phyloP scores from a whole-genome alignment of 2,329 filamentous ascomycete genomes.

The Microcyclospora pomicola region DNA sequence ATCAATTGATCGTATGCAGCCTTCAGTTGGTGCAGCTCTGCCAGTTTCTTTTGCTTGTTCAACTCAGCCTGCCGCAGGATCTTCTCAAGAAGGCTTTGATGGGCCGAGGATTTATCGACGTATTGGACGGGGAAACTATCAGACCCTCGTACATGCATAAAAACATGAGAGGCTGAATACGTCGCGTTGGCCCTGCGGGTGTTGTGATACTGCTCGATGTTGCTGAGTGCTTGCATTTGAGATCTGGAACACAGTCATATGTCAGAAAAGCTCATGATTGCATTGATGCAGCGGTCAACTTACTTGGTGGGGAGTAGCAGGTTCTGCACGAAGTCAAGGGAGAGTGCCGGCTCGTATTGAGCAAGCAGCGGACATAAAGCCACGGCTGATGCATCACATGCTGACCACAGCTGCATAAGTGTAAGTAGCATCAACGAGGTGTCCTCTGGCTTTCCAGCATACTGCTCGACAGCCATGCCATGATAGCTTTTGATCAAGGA shows the following conservation, averaged over 20 bases:
- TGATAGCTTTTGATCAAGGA: constrained; percentile 9
- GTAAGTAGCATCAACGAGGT: constrained; percentile 41
- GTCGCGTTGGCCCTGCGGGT: constrained; percentile 20
- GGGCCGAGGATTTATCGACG: constrained; percentile 22
- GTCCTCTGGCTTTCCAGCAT: constrained; percentile 33
- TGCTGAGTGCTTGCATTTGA: too few relatives aligned
- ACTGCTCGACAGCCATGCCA: constrained; percentile 19
- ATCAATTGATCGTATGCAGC: constrained; percentile 4
- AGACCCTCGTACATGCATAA: constrained; percentile 27
- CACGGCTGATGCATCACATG: constrained; percentile 39
- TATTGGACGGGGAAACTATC: constrained; percentile 33
- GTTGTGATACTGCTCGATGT: constrained; percentile 39
- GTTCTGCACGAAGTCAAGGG: constrained; percentile 37
- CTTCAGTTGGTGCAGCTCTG: constrained; percentile 22
- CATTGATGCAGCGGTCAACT: constrained; percentile 38
- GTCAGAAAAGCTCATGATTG: too few relatives aligned
- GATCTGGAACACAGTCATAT: too few relatives aligned
- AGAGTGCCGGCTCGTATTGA: constrained; percentile 40
- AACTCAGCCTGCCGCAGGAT: constrained; percentile 24
- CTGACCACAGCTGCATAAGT: constrained; percentile 44
- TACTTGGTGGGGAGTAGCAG: constrained; percentile 36
- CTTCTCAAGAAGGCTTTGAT: constrained; percentile 11
- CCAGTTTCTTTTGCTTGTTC: constrained; percentile 23
- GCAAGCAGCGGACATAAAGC: constrained; percentile 33
- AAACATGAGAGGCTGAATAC: constrained; percentile 28